These are phyloP conservation scores for Herpetospermum pedunculosum DNA, from an alignment of 306 rosid species.

Conservation along the genomic window DNA sequence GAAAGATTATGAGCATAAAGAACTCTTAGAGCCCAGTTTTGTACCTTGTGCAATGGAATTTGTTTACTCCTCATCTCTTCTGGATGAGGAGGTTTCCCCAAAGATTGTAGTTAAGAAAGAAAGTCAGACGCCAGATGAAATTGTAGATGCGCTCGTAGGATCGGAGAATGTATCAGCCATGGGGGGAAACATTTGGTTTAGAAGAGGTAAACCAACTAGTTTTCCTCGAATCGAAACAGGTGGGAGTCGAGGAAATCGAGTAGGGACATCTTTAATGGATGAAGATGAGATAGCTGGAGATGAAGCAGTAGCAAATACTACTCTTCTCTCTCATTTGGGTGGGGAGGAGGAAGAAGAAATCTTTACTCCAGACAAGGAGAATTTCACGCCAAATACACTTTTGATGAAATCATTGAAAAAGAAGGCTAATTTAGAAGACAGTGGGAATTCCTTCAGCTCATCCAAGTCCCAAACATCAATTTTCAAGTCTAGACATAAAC, in stretches of 20 bases:
- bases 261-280: slow-evolving; percentile 13
- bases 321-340: slow-evolving; percentile 19
- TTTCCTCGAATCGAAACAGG: slow-evolving; percentile 36
- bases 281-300: slow-evolving; percentile 15
- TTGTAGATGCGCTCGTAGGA: slow-evolving; percentile 13
- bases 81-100: slow-evolving; percentile 10
- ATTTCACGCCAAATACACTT: slow-evolving; percentile 43
- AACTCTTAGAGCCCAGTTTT: slow-evolving; percentile 12
- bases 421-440: slow-evolving; percentile 32
- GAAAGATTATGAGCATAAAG: slow-evolving; percentile 9
- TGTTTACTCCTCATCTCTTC: slow-evolving; percentile 21
- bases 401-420: slow-evolving; percentile 27
- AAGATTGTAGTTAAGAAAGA: slow-evolving; percentile 17
- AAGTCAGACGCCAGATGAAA: slow-evolving; percentile 18
- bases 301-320: slow-evolving; percentile 16
- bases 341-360: slow-evolving; percentile 36
- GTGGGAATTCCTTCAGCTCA: slow-evolving; percentile 24
- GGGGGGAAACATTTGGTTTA: slow-evolving; percentile 38
- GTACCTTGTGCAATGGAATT: slow-evolving; percentile 16
- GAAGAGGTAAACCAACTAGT: slow-evolving; percentile 56
- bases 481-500: slow-evolving; percentile 14
- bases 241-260: slow-evolving; percentile 18
- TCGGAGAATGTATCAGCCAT: slow-evolving; percentile 16
- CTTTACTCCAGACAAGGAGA: slow-evolving; percentile 57
- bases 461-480: slow-evolving; percentile 20